Base-by-base conservation (phyloP, 2,329 filamentous ascomycete species). In the Neofusicoccum laricinum region DNA sequence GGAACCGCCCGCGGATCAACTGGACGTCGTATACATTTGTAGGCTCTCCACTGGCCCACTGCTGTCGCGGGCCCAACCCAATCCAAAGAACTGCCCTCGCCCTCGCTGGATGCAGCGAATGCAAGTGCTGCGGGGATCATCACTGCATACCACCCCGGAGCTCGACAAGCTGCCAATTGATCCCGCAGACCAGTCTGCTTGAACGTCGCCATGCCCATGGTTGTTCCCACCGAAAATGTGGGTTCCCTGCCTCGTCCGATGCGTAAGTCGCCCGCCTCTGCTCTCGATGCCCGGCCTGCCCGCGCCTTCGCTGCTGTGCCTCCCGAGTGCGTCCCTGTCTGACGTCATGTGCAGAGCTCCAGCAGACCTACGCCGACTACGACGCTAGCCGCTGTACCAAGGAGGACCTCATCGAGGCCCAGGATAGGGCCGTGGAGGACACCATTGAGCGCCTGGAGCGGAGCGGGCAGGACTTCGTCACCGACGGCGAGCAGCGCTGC, bases 201-300 rank as follows among this genome's bases (percentile, higher is more conserved):
- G 21, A 25, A 14, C 21, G 55, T 8, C 41, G 32, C n/a, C 41
- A 59, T 59, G 55, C 55, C 55, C 48, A 43, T 63, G 17, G 17
- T 63, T 12, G 50, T 63, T 46, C 61, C 61, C 48, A 63, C 61
- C 41, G 61, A 63, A 53, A 63, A 46, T 53, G 61, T 63, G 61
- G 61, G 61, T 63, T 63, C 61, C 25, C 61, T 63, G 40, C 61
- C 61, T 19, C 61, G 61, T 55, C 61, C 61, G 25, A 63, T 63
- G 61, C 61, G 61, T 63, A 63, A 63, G 61, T 63, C 25, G 48
- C 59, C 46, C 38, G 50, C 50, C 34, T 40, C 34, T 7, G 38
- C 15, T 41, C 40, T 58, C 21, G 25, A 17, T 58, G 53, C 53
- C 50, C 50, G 50, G 34, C 50, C 36, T 30, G 50, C 50, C 51